Conservation (phyloP, 2,329 filamentous ascomycete species). For the Fusarium sp. region DNA sequence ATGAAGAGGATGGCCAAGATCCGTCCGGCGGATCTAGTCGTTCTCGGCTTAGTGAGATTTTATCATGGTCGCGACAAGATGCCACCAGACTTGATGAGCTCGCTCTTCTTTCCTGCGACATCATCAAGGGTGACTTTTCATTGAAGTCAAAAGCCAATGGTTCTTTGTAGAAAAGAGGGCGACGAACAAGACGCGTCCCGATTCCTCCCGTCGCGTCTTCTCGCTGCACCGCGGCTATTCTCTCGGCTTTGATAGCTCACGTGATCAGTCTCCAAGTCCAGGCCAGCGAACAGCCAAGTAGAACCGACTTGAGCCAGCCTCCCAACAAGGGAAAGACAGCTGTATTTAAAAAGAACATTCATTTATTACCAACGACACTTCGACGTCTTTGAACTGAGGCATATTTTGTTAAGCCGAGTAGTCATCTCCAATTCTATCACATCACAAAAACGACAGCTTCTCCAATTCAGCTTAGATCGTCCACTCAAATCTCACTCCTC, state of each 20-base stretch:
- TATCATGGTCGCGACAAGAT: background rate
- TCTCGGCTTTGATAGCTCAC: rapidly evolving
- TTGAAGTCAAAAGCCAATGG: background rate
- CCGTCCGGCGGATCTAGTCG: background rate
- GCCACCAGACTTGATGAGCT: background rate
- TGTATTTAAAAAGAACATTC: background rate
- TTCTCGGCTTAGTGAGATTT: background rate
- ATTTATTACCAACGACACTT: rapidly evolving
- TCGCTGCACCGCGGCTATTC: background rate
- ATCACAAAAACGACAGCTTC: background rate
- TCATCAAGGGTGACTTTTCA: background rate
- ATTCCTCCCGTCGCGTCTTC: background rate
- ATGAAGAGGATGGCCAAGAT: background rate
- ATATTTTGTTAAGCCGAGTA: background rate
- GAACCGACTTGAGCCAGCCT: background rate
- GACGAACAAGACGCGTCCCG: background rate
- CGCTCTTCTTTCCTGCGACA: background rate
- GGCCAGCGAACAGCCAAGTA: too few species aligned
- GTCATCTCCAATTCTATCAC: background rate
- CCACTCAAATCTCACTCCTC: background rate
- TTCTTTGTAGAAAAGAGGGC: background rate
- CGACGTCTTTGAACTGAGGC: background rate
- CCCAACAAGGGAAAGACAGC: rapidly evolving
- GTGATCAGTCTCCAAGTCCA: background rate
- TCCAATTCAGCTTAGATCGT: constrained; percentile 1